phyloP scores from a whole-genome alignment of 2,329 filamentous ascomycete genomes.

The Sarocladium oryzae region DNA sequence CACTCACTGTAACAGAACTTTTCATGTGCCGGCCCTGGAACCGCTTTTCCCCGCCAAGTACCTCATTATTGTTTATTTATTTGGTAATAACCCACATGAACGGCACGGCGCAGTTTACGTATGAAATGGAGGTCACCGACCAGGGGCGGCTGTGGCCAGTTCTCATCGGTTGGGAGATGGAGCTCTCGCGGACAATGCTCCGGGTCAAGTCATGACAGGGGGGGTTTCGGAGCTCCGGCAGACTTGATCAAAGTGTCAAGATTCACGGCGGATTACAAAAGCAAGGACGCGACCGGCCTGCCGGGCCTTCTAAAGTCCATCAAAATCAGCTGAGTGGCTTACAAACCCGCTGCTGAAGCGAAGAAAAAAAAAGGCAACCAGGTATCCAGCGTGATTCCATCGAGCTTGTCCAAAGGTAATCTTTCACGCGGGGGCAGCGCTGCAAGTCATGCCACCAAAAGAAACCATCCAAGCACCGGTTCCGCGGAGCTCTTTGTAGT shows the following conservation, averaged over 20 bases:
- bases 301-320: too few relatives aligned
- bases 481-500: slow-evolving; percentile 2
- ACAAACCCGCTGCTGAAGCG: too few relatives aligned
- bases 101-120: not conserved
- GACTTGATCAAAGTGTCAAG: not conserved
- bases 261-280: not conserved
- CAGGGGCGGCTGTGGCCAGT: too few relatives aligned
- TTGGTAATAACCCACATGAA: not conserved
- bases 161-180: too few relatives aligned
- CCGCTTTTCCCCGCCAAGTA: slow-evolving; percentile 4
- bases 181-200: not conserved
- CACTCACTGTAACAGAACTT: not conserved
- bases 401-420: not conserved
- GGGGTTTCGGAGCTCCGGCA: not conserved
- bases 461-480: slow-evolving; percentile 5
- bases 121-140: too few relatives aligned
- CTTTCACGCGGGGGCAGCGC: not conserved
- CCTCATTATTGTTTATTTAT: not conserved
- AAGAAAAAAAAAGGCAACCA: too few relatives aligned
- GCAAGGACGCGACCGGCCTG: too few relatives aligned
- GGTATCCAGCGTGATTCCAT: not conserved
- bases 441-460: too few relatives aligned
- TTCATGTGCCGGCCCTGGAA: not conserved
- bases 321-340: not conserved
- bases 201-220: not conserved